Percentiles rank a stretch among this genome's conserved stretches.
Conservation (phyloP, 2,329 filamentous ascomycete species). For the Colletotrichum truncatum region DNA sequence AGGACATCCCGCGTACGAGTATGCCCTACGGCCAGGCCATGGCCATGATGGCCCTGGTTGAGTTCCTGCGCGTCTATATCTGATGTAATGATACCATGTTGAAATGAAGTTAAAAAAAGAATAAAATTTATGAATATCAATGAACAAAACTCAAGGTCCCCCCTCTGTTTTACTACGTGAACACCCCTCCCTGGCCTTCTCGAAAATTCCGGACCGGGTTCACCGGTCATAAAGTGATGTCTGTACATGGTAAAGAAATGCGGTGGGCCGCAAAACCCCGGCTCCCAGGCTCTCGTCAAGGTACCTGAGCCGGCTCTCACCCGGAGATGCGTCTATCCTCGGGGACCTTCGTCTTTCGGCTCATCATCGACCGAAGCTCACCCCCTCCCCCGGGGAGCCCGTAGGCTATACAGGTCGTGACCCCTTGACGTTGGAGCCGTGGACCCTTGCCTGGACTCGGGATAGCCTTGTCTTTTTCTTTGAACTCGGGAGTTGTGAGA, state of each 20-base stretch:
- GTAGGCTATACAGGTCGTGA: background rate
- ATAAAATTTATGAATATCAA: background rate
- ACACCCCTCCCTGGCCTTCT: no score
- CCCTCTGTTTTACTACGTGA: no score
- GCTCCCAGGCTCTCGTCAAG: background rate
- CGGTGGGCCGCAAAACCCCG: background rate
- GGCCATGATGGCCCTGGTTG: conserved; percentile 83
- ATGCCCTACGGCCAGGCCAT: conserved; percentile 90
- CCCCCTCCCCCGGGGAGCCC: background rate
- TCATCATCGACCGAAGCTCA: conserved; percentile 1
- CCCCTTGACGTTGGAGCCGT: background rate
- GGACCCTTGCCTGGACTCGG: background rate
- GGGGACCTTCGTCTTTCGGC: background rate
- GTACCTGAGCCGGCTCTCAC: background rate
- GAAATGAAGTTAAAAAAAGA: background rate
- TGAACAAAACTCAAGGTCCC: no score
- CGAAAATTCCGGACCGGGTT: background rate
- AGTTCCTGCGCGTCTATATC: conserved; percentile 68
- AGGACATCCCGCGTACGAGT: conserved; percentile 77
- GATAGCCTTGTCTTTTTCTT: background rate
- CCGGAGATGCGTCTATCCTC: no score
- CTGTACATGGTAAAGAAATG: background rate
- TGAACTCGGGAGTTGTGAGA: background rate
- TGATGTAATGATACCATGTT: conserved; percentile 31
- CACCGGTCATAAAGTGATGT: conserved; percentile 1